Base-by-base conservation (phyloP, 495 filamentous ascomycete species). In the Poronia punctata region DNA sequence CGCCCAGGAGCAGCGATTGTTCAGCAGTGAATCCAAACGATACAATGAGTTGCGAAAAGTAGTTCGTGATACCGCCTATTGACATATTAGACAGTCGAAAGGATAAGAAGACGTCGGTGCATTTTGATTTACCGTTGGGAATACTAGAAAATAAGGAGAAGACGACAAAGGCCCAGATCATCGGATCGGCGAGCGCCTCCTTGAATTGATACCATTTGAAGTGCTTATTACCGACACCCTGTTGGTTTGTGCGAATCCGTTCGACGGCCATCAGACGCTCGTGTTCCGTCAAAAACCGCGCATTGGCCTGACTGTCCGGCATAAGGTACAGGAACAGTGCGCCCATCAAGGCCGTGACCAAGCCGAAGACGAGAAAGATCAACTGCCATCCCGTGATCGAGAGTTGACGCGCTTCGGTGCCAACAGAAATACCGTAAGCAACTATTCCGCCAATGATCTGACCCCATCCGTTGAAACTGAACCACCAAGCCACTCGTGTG, bases 241-340 rank as follows among this genome's bases (percentile, higher is more conserved):
- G 79, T 50, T 83, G 72, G 38, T 85, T 83, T 29, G 69, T 57
- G 1, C 75, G 66, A 16, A 83, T 73, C 20, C 80, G 66, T 35
- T 78, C 78, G 33, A 85, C 59, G 2, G 75, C 75, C 35, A 82
- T 66, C 3, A 70, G 49, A 9, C 53, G 74, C 33, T 86, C 82
- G 42, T 78, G 66, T 32, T 75, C 68, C 11, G 64, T 80, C 12
- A 86, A 57, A 70, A 79, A 85, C 21, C 76, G 71, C 9, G 78
- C 77, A 49, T 83, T 82, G 39, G 82, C 57, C 45, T 84, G 82
- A 46, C 69, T 83, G 49, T 87, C 82, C 0, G 82, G 83, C 35
- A 87, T 65, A 18, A 80, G 53, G 56, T 69, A 80, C 11, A 81
- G 60, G 50, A 86, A 82, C 4, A 78, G 27, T 9, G 75, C 31